These are phyloP conservation scores for Desmodesmus armatus DNA, from an alignment of 139 green algal species.

Conservation along the genomic window DNA sequence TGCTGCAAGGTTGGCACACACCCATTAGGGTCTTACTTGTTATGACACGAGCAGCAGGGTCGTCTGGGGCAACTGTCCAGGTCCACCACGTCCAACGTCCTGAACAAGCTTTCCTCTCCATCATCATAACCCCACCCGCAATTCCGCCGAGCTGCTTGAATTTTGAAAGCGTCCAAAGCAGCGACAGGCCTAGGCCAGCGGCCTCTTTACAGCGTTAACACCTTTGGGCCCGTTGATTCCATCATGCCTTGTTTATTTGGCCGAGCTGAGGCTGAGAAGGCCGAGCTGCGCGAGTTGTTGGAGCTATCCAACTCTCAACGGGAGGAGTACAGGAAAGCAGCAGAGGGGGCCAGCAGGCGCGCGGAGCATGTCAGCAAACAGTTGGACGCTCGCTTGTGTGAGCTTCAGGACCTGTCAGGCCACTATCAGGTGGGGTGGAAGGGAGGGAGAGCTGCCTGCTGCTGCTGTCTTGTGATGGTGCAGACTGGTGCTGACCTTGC, in stretches of 20 bases:
- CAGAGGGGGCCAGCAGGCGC: conserved; percentile 9
- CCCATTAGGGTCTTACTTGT: no score
- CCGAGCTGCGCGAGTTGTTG: conserved; percentile 44
- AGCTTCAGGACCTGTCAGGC: conserved; percentile 25
- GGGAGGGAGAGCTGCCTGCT: not conserved
- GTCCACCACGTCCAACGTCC: no score
- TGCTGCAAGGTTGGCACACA: no score
- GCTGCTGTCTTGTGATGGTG: no score
- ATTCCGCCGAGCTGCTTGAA: no score
- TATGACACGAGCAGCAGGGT: no score
- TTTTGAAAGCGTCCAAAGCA: no score
- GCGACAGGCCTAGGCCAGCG: no score
- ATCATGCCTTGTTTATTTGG: conserved; percentile 41
- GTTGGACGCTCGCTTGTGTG: conserved; percentile 18
- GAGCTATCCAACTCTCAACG: conserved; percentile 33
- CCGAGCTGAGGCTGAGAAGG: conserved; percentile 29
- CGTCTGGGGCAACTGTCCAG: no score
- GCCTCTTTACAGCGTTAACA: not conserved
- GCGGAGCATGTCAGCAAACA: conserved; percentile 38
- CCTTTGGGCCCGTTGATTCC: not conserved
- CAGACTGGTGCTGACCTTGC: no score
- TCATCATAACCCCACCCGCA: not conserved
- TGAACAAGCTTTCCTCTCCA: not conserved
- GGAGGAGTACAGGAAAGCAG: conserved; percentile 43
- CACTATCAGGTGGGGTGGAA: no score